Percentiles rank a stretch among this genome's conserved stretches.
These are phyloP conservation scores for Kwoniella pini DNA, from an alignment of 768 basidiomycete species.

Conservation along the genomic window DNA sequence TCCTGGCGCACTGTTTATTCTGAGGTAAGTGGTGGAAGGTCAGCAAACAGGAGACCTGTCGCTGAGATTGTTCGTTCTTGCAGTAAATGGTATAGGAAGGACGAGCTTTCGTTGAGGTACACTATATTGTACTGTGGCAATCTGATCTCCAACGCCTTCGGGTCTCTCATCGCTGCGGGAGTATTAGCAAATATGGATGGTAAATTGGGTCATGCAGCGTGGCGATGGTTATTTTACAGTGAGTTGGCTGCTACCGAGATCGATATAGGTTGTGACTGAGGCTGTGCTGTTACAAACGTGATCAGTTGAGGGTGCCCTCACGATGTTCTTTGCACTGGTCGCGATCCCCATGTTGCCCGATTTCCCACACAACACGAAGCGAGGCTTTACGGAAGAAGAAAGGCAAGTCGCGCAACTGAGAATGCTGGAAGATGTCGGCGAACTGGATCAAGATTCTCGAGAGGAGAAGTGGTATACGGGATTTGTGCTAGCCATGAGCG, in stretches of 20 bases:
- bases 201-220: constrained; percentile 21
- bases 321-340: constrained; percentile 21
- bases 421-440: constrained; percentile 19
- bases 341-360: constrained; percentile 21
- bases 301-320: constrained; percentile 21
- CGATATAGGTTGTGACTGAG: background rate
- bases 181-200: constrained; percentile 21
- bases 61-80: background rate
- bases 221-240: constrained; percentile 26
- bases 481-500: constrained; percentile 29
- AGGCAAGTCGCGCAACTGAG: constrained; percentile 10
- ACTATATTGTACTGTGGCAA: constrained; percentile 30
- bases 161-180: constrained; percentile 20
- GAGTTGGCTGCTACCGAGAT: background rate
- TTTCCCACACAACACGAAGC: constrained; percentile 21
- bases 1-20: constrained; percentile 54
- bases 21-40: no score
- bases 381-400: constrained; percentile 16
- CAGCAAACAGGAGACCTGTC: no score
- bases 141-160: constrained; percentile 21
- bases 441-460: constrained; percentile 14
- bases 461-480: constrained; percentile 34
- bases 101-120: constrained; percentile 37
- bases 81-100: constrained; percentile 39
- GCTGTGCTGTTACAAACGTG: background rate